Percentiles rank a stretch among this genome's conserved stretches.
Evolutionary conservation across 305 asterid species (phyloP).

Genomic region (Fraxinus albicans): DNA sequence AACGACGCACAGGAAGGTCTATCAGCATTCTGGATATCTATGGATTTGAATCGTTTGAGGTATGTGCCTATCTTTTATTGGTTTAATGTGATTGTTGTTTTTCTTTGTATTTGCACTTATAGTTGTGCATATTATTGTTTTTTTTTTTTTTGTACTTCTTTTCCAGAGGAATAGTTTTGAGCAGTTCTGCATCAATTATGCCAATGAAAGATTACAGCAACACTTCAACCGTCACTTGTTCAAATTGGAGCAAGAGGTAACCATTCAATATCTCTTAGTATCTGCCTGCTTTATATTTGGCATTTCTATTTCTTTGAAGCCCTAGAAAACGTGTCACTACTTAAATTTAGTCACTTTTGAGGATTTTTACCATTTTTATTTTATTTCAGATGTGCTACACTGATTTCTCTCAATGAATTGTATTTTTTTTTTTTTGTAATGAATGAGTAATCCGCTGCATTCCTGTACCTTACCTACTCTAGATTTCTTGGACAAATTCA

Average conservation of each 20-base stretch:
- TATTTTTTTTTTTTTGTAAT: neutral
- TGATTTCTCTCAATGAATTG: neutral
- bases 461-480: neutral
- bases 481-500: neutral
- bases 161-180: slow-evolving; percentile 77
- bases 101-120: slow-evolving; percentile 14
- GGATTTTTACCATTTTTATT: slow-evolving; percentile 26
- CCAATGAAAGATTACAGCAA: slow-evolving; percentile 84
- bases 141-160: slow-evolving; percentile 2
- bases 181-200: slow-evolving; percentile 88
- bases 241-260: slow-evolving; percentile 88
- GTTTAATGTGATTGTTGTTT: slow-evolving; percentile 18
- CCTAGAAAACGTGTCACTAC: neutral
- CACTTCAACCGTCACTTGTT: slow-evolving; percentile 86
- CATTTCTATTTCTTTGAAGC: neutral
- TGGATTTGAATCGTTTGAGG: slow-evolving; percentile 98
- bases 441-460: neutral
- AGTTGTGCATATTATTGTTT: slow-evolving; percentile 10
- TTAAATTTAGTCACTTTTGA: slow-evolving; percentile 19
- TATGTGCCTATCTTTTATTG: slow-evolving; percentile 28
- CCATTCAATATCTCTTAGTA: neutral
- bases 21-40: slow-evolving; percentile 95
- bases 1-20: slow-evolving; percentile 93
- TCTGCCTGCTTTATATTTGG: neutral
- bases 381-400: slow-evolving; percentile 21